A percentile compares a stretch with the other conserved stretches of the same genome.
These are phyloP conservation scores for Colletotrichum karsti DNA, from an alignment of 2,329 filamentous ascomycete species.

Conservation along the genomic window DNA sequence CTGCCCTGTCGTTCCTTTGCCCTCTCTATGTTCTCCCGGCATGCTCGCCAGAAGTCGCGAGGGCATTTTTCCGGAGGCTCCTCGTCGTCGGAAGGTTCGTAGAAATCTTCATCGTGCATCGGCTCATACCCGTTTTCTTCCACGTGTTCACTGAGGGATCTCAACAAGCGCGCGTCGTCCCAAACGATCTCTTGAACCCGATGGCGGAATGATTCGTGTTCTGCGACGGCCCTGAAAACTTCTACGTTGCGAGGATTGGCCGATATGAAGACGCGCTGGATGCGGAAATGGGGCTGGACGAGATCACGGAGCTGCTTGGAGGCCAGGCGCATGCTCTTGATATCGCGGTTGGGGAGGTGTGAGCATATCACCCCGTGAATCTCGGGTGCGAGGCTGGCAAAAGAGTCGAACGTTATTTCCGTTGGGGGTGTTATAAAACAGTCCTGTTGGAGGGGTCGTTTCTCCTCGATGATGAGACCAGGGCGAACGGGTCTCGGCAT, in stretches of 20 bases:
- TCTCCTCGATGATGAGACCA: too few species aligned
- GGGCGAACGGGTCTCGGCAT: too few species aligned
- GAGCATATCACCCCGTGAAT: background rate
- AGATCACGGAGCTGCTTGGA: background rate
- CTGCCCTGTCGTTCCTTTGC: background rate
- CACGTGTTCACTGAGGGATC: background rate
- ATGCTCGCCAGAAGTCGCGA: background rate
- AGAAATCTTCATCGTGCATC: background rate
- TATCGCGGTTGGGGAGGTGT: background rate
- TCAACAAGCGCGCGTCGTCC: constrained; percentile 38
- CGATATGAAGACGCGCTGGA: constrained; percentile 46
- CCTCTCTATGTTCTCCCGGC: background rate
- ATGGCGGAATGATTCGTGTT: constrained; percentile 41
- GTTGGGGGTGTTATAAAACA: too few species aligned
- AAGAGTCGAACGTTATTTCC: too few species aligned
- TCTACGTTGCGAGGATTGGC: constrained; percentile 47
- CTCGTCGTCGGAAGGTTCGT: background rate
- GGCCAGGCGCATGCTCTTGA: constrained; percentile 9
- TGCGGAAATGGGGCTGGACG: background rate
- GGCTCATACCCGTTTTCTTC: background rate
- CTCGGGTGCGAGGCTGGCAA: too few species aligned
- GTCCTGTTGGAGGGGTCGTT: too few species aligned
- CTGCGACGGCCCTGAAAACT: constrained; percentile 44
- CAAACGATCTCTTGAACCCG: constrained; percentile 47
- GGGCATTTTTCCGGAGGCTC: background rate